Conservation (phyloP, 805 yeast genomes). For the Clavispora vitiphila region DNA sequence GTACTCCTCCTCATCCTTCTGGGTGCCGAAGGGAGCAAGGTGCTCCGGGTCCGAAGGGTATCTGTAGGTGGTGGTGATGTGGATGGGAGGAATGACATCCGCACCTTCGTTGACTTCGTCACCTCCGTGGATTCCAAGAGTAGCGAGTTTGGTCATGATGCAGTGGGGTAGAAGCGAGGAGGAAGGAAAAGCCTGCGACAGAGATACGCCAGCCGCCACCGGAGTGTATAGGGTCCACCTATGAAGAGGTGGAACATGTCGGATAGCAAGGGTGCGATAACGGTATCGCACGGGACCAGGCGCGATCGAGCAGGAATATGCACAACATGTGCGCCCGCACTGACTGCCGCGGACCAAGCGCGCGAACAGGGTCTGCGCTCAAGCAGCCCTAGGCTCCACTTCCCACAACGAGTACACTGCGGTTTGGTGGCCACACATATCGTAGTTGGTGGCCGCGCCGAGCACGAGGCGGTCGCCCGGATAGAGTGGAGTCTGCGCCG, state of each 20-base stretch:
- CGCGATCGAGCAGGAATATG: no score
- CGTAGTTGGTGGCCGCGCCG: neutral
- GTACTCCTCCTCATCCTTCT: slow-evolving; percentile 15
- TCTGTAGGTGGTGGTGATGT: slow-evolving; percentile 72
- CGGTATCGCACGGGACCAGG: no score
- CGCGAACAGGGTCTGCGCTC: no score
- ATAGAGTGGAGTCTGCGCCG: neutral
- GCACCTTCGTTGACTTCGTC: slow-evolving; percentile 51
- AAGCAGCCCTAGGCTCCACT: no score
- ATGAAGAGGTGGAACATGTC: no score
- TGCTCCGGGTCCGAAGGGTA: slow-evolving; percentile 58
- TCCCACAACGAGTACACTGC: neutral
- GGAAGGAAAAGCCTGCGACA: neutral
- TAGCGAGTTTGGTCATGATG: slow-evolving; percentile 4
- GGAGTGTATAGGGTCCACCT: no score
- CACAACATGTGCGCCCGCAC: no score
- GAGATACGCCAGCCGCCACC: no score
- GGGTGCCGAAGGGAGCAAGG: slow-evolving; percentile 33
- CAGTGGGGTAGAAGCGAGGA: neutral
- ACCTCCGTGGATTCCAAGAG: slow-evolving; percentile 61
- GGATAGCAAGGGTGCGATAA: no score
- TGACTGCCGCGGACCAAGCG: no score
- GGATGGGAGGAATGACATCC: slow-evolving; percentile 77
- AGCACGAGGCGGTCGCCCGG: neutral
- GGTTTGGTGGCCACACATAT: neutral